phyloP scores from a whole-genome alignment of 352 stramenopile genomes.

The Phytophthora cactorum region DNA sequence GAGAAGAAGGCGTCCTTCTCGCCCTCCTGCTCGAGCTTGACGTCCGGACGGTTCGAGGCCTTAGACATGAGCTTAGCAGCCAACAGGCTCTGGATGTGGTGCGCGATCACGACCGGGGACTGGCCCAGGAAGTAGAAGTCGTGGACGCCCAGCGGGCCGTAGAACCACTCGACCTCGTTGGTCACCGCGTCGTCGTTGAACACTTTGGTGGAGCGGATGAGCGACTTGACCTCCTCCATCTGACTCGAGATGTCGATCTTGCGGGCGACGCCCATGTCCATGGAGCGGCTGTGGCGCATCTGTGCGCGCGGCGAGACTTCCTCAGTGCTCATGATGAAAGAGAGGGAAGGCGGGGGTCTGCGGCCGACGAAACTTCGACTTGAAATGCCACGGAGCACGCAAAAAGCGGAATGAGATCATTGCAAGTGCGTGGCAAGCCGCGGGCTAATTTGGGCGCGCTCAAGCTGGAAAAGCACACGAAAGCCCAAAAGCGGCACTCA shows the following conservation, averaged over 20 bases:
- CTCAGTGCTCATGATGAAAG: constrained; percentile 36
- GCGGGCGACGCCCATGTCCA: constrained; percentile 62
- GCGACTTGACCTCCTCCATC: constrained; percentile 73
- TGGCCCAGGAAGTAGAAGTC: constrained; percentile 87
- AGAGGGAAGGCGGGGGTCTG: background rate
- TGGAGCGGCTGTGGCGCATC: constrained; percentile 59
- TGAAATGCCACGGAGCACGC: constrained; percentile 34
- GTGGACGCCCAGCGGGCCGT: constrained; percentile 78
- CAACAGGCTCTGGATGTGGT: constrained; percentile 83
- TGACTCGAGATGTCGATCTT: constrained; percentile 61
- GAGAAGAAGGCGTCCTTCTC: constrained; percentile 82
- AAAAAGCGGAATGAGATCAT: constrained; percentile 41
- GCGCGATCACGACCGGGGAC: constrained; percentile 63
- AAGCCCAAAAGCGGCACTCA: background rate
- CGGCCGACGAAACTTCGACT: constrained; percentile 15
- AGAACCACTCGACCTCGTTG: constrained; percentile 86
- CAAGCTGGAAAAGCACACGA: constrained; percentile 6
- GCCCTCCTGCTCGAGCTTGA: constrained; percentile 83
- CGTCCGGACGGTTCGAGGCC: constrained; percentile 72
- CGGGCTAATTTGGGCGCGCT: background rate
- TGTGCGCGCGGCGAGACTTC: constrained; percentile 32
- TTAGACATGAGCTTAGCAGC: constrained; percentile 86
- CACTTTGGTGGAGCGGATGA: constrained; percentile 60
- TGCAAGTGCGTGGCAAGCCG: constrained; percentile 6
- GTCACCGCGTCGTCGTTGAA: constrained; percentile 68